A percentile compares a stretch with the other conserved stretches of the same genome.
These are phyloP conservation scores for Verticillium longisporum DNA, from an alignment of 2,329 filamentous ascomycete genomes.

Conservation along the genomic window DNA sequence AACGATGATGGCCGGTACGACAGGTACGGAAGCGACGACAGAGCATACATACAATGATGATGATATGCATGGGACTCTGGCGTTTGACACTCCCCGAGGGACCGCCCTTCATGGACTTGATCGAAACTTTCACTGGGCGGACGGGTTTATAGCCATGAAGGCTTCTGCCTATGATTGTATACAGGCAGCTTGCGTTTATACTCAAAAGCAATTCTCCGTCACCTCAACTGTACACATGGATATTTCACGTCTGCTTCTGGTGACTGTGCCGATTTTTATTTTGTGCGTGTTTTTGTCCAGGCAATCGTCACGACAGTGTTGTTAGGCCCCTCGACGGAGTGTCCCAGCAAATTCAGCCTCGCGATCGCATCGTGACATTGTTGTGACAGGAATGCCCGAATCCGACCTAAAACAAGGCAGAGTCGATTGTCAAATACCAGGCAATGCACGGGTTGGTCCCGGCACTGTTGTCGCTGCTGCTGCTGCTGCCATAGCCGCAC, in stretches of 20 bases:
- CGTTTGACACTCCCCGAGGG: not conserved
- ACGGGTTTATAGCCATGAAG: not conserved
- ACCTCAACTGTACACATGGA: too few relatives aligned
- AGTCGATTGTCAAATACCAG: too few relatives aligned
- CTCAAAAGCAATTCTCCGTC: not conserved
- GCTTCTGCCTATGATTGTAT: not conserved
- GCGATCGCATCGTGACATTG: too few relatives aligned
- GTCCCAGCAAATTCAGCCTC: too few relatives aligned
- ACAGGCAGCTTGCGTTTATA: not conserved
- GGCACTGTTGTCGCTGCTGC: too few relatives aligned
- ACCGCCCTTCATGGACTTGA: not conserved
- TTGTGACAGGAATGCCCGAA: too few relatives aligned
- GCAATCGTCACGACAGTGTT: too few relatives aligned
- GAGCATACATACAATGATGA: not conserved
- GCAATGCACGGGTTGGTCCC: not conserved
- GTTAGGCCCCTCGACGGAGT: too few relatives aligned
- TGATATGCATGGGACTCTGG: not conserved
- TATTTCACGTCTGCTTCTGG: too few relatives aligned
- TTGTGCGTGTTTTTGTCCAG: too few relatives aligned
- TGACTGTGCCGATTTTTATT: too few relatives aligned
- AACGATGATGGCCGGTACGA: not conserved
- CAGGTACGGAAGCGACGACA: not conserved
- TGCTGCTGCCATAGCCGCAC: not conserved
- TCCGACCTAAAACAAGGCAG: too few relatives aligned
- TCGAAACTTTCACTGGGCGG: not conserved